Percentiles rank a stretch among this genome's conserved stretches.
Evolutionary conservation across 441 rosid species (phyloP).

Genomic region (Erysimum pusillum): DNA sequence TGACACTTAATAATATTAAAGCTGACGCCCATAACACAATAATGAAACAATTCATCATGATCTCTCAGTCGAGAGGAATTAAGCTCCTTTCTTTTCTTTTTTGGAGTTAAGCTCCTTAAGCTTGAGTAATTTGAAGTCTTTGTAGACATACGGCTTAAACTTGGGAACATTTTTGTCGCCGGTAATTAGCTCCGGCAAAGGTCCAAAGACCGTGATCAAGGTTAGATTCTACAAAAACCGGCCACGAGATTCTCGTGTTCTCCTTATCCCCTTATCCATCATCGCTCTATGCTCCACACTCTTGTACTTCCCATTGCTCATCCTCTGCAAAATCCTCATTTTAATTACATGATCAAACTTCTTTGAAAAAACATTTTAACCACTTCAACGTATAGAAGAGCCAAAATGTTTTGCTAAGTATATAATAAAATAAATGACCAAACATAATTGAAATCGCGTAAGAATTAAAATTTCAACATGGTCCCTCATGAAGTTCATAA

Average conservation of each 20-base stretch:
- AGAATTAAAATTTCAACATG: background rate
- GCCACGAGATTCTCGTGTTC: constrained; percentile 68
- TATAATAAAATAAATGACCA: no score
- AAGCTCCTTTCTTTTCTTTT: no score
- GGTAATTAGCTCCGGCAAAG: constrained; percentile 52
- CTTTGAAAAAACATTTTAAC: no score
- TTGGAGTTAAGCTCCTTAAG: constrained; percentile 47
- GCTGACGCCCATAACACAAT: no score
- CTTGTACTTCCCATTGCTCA: constrained; percentile 60
- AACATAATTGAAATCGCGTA: background rate
- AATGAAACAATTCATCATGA: no score
- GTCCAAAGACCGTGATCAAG: constrained; percentile 50
- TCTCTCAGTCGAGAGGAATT: no score
- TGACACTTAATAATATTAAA: no score
- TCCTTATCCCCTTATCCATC: constrained; percentile 46
- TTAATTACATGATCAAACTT: no score
- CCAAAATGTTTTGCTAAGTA: no score
- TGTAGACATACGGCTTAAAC: constrained; percentile 60
- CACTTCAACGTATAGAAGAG: no score
- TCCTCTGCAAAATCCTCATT: constrained; percentile 48
- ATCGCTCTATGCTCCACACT: constrained; percentile 55
- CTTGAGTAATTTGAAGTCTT: constrained; percentile 58
- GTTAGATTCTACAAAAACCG: constrained; percentile 61
- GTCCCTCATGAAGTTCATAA: background rate
- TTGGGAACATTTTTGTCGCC: constrained; percentile 47